Percentiles rank a stretch among this genome's conserved stretches.
These are phyloP conservation scores for Lodderomyces elongisporus DNA, from an alignment of 1,139 yeast genomes.

Conservation along the genomic window DNA sequence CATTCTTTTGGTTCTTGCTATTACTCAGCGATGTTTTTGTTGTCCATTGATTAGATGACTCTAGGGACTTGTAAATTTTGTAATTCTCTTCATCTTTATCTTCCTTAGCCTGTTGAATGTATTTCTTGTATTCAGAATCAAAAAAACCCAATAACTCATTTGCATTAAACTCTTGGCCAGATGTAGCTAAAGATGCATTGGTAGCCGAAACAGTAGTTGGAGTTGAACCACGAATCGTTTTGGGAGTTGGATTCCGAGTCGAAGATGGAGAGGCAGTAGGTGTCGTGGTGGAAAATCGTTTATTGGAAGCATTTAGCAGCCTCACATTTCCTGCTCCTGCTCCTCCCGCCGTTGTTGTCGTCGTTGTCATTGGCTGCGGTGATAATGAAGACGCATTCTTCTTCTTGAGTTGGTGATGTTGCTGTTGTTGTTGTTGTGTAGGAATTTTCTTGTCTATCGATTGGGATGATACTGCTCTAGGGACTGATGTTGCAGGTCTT, in stretches of 20 bases:
- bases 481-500: too few relatives aligned
- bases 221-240: conserved; percentile 1
- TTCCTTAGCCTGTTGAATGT: conserved; percentile 15
- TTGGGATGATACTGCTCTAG: too few relatives aligned
- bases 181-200: too few relatives aligned
- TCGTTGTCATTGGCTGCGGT: conserved; percentile 3
- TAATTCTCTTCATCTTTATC: conserved; percentile 16
- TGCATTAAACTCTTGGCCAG: conserved; percentile 15
- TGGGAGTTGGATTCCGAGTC: too few relatives aligned
- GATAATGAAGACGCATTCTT: conserved; percentile 2
- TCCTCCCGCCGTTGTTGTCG: conserved; percentile 2
- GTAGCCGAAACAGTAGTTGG: not conserved
- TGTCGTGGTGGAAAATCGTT: too few relatives aligned
- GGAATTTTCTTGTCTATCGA: too few relatives aligned
- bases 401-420: too few relatives aligned
- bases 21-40: conserved; percentile 11
- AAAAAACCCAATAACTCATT: conserved; percentile 17
- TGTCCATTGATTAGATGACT: conserved; percentile 23
- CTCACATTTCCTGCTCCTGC: too few relatives aligned
- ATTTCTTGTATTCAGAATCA: conserved; percentile 13
- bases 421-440: too few relatives aligned
- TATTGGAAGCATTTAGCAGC: too few relatives aligned
- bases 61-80: conserved; percentile 19
- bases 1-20: conserved; percentile 7
- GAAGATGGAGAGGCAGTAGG: not conserved